Percentiles rank a stretch among this genome's conserved stretches.
These are phyloP conservation scores for Glarea lozoyensis DNA, from an alignment of 495 filamentous ascomycete species.

Conservation along the genomic window DNA sequence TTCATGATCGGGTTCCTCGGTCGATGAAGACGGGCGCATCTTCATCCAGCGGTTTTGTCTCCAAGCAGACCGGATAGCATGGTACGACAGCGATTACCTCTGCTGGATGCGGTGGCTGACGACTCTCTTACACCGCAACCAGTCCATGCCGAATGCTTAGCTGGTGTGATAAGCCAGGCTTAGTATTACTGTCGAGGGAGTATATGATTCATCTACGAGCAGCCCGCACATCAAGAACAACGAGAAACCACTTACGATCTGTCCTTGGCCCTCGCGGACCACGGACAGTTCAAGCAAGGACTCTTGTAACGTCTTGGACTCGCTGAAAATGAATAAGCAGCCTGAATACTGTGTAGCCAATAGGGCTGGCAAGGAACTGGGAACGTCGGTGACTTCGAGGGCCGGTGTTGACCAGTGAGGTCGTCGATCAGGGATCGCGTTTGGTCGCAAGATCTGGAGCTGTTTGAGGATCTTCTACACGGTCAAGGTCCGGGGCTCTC, in stretches of 20 bases:
- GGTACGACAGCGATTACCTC: neutral
- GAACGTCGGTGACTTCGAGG: too few species aligned
- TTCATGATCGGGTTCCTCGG: slow-evolving; percentile 1
- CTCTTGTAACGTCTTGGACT: slow-evolving; percentile 18
- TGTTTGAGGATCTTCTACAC: slow-evolving; percentile 22
- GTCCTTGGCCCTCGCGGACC: slow-evolving; percentile 4
- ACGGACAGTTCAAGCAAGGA: slow-evolving; percentile 10
- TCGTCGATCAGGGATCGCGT: slow-evolving; percentile 11
- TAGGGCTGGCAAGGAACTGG: too few species aligned
- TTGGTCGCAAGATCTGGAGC: slow-evolving; percentile 16
- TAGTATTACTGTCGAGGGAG: slow-evolving; percentile 16
- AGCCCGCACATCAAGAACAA: neutral
- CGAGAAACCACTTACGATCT: neutral
- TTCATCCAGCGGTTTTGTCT: slow-evolving; percentile 11
- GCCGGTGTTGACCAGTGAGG: neutral
- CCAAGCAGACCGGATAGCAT: neutral
- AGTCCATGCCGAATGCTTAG: slow-evolving; percentile 12
- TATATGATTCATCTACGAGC: slow-evolving; percentile 16
- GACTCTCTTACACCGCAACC: slow-evolving; percentile 18
- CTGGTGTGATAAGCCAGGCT: slow-evolving; percentile 20
- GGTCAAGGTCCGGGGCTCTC: slow-evolving; percentile 6
- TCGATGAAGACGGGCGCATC: slow-evolving; percentile 1
- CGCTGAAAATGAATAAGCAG: slow-evolving; percentile 16
- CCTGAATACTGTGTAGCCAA: slow-evolving; percentile 12
- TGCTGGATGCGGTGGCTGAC: slow-evolving; percentile 19